phyloP scores from a whole-genome alignment of 2,329 filamentous ascomycete species.

The Penicillium sp. region DNA sequence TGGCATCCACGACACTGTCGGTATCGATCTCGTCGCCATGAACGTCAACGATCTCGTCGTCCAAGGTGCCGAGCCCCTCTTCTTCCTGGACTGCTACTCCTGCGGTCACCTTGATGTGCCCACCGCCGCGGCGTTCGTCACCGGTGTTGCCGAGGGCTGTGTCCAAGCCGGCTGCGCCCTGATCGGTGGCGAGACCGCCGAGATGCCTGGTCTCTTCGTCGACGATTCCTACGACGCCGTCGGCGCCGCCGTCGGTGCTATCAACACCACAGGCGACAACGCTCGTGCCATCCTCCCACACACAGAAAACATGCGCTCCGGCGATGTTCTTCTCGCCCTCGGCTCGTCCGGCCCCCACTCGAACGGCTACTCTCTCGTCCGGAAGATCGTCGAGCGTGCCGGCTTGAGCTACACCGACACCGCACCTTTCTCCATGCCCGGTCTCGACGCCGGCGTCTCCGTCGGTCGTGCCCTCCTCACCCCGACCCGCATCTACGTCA shows the following conservation, averaged over 20 bases:
- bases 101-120: constrained; percentile 81
- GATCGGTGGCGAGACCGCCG: constrained; percentile 95
- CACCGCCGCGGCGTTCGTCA: constrained; percentile 79
- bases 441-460: constrained; percentile 59
- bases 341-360: constrained; percentile 87
- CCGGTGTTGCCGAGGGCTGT: constrained; percentile 86
- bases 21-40: constrained; percentile 97
- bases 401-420: constrained; percentile 68
- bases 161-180: constrained; percentile 80
- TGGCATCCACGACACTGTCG: constrained; percentile 88
- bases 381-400: constrained; percentile 75
- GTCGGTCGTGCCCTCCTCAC: constrained; percentile 78
- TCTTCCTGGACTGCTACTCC: constrained; percentile 97
- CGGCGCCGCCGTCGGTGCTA: constrained; percentile 83
- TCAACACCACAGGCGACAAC: constrained; percentile 54
- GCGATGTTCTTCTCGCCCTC: constrained; percentile 83
- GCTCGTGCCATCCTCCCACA: constrained; percentile 69
- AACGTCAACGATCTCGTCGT: constrained; percentile 98
- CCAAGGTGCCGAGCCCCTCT: constrained; percentile 88
- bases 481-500: constrained; percentile 92
- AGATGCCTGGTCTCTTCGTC: constrained; percentile 95
- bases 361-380: constrained; percentile 95
- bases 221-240: constrained; percentile 90
- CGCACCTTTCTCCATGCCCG: constrained; percentile 71
- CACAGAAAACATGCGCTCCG: constrained; percentile 70